Conservation (phyloP, 2,329 filamentous ascomycete genomes). For the Colletotrichum musicola region DNA sequence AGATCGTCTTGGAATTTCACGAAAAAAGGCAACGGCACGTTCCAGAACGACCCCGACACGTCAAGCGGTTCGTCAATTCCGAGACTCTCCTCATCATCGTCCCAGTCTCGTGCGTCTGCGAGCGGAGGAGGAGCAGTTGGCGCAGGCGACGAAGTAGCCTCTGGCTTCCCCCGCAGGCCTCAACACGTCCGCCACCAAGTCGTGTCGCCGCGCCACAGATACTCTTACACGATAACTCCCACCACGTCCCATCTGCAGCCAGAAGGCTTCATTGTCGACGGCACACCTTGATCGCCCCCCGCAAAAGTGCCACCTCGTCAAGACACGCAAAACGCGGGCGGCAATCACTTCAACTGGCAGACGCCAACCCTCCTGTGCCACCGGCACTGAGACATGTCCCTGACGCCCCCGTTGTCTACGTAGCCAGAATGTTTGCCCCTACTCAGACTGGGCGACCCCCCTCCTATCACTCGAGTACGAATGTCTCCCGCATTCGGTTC, state of each 20-base stretch:
- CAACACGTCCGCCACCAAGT: neutral
- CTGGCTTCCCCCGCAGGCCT: neutral
- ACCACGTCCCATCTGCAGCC: neutral
- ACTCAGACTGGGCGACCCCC: constrained; percentile 30
- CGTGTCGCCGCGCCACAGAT: neutral
- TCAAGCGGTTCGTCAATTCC: constrained; percentile 12
- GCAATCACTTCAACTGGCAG: neutral
- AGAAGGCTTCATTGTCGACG: neutral
- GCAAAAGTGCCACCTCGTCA: neutral
- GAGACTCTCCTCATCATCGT: neutral
- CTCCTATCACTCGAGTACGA: constrained; percentile 47
- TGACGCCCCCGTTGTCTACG: constrained; percentile 42
- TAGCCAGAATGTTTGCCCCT: constrained; percentile 46
- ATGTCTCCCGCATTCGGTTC: constrained; percentile 48
- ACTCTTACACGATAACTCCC: neutral
- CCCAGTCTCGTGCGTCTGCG: neutral
- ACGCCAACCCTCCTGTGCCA: neutral
- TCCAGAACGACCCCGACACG: constrained; percentile 21
- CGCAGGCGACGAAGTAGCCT: neutral
- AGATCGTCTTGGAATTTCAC: constrained; percentile 44
- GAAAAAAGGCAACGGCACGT: constrained; percentile 43
- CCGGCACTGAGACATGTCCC: constrained; percentile 41
- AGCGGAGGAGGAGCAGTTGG: neutral
- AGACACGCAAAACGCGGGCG: neutral
- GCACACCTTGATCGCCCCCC: neutral